These are phyloP conservation scores for Nakazawaea pomicola DNA, from an alignment of 805 yeast species.

Conservation along the genomic window DNA sequence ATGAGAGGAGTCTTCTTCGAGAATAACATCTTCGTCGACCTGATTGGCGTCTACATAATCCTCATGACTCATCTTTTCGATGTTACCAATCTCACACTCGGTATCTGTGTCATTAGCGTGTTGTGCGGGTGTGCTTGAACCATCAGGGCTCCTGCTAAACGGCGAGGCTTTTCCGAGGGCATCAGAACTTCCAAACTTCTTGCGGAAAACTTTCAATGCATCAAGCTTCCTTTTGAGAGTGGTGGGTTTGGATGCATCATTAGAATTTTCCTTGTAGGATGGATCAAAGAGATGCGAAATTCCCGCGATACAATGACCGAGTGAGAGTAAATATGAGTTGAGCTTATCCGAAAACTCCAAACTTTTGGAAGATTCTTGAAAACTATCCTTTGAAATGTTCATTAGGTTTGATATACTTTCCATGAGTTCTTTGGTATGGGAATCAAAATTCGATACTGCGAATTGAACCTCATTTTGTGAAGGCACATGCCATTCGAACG, in stretches of 20 bases:
- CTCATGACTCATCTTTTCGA: slow-evolving; percentile 21
- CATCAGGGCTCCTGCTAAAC: slow-evolving; percentile 18
- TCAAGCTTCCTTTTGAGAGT: slow-evolving; percentile 31
- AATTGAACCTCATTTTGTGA: slow-evolving; percentile 44
- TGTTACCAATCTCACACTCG: slow-evolving; percentile 17
- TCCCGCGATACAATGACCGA: slow-evolving; percentile 65
- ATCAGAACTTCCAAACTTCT: slow-evolving; percentile 15
- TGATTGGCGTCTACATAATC: slow-evolving; percentile 18
- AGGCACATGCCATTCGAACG: slow-evolving; percentile 78
- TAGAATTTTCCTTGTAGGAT: slow-evolving; percentile 33
- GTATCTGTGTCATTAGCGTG: neutral
- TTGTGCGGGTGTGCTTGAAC: neutral
- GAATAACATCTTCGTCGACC: slow-evolving; percentile 15
- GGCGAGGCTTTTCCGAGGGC: neutral
- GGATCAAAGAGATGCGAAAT: slow-evolving; percentile 64
- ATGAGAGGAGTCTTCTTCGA: slow-evolving; percentile 2
- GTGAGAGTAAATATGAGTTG: slow-evolving; percentile 47
- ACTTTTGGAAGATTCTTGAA: neutral
- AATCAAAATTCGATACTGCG: slow-evolving; percentile 56
- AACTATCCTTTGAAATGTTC: slow-evolving; percentile 1
- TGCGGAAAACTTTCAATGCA: slow-evolving; percentile 29
- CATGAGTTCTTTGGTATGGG: slow-evolving; percentile 39
- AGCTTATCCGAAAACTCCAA: slow-evolving; percentile 22
- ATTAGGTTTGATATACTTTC: slow-evolving; percentile 32
- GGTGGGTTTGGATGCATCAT: slow-evolving; percentile 26